Percentiles rank a stretch among this genome's conserved stretches.
Evolutionary conservation across 768 basidiomycete genomes (phyloP).

Genomic region (Boletus insuetus): DNA sequence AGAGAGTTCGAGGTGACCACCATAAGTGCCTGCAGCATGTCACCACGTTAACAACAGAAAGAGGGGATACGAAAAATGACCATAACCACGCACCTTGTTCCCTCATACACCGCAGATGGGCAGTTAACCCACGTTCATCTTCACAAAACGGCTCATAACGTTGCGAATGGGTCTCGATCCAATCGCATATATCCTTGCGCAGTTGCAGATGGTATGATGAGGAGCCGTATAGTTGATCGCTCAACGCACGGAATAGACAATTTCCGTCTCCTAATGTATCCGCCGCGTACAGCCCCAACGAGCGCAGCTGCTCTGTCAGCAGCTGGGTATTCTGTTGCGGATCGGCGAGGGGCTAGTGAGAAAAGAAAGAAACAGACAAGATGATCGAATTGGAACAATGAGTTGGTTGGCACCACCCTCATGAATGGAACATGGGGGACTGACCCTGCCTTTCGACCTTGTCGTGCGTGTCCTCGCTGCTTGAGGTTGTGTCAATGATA

Average conservation of each 20-base stretch:
- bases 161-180: constrained; percentile 65
- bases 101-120: constrained; percentile 75
- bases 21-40: constrained; percentile 67
- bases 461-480: constrained; percentile 58
- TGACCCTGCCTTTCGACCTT: constrained; percentile 57
- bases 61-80: constrained; percentile 8
- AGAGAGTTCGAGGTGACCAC: constrained; percentile 90
- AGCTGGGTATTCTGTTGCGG: constrained; percentile 62
- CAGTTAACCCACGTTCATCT: constrained; percentile 71
- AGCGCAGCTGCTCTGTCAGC: constrained; percentile 70
- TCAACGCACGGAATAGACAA: constrained; percentile 88
- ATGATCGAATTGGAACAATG: constrained; percentile 17
- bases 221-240: constrained; percentile 83
- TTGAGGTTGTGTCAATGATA: constrained; percentile 24
- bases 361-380: background rate
- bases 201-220: constrained; percentile 66
- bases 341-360: constrained; percentile 45
- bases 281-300: constrained; percentile 83
- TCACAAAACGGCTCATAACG: constrained; percentile 89
- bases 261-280: constrained; percentile 88
- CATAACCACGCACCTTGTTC: constrained; percentile 54
- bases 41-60: constrained; percentile 10
- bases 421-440: constrained; percentile 30
- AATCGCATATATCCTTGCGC: constrained; percentile 76
- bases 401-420: constrained; percentile 14